A percentile compares a stretch with the other conserved stretches of the same genome.
phyloP scores from a whole-genome alignment of 73 alveolate species.

The Paramecium caudatum region DNA sequence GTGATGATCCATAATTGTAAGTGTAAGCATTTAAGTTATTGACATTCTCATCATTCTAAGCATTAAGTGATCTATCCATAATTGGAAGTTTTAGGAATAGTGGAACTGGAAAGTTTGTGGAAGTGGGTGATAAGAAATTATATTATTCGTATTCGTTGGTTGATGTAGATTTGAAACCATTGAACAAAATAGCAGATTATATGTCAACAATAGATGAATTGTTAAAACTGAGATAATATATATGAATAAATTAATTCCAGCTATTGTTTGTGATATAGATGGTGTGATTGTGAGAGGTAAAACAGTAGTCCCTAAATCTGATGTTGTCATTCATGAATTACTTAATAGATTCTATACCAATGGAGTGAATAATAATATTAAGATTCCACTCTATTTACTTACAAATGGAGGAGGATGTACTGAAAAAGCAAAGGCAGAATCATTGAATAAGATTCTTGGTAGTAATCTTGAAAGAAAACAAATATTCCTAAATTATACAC shows the following conservation, averaged over 20 bases:
- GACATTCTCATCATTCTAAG: constrained; percentile 28
- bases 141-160: constrained; percentile 34
- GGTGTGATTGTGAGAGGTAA: constrained; percentile 87
- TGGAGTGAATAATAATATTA: not conserved
- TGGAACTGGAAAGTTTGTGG: constrained; percentile 11
- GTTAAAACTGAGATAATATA: constrained; percentile 3
- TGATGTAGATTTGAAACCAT: constrained; percentile 47
- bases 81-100: constrained; percentile 8
- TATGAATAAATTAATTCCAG: constrained; percentile 77
- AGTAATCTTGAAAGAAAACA: constrained; percentile 75
- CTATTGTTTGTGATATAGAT: constrained; percentile 85
- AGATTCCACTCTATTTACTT: constrained; percentile 80
- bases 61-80: constrained; percentile 51
- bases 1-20: not conserved
- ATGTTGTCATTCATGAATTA: constrained; percentile 69
- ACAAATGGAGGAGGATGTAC: constrained; percentile 89
- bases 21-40: not conserved
- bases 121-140: not conserved
- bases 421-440: constrained; percentile 80
- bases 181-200: constrained; percentile 33
- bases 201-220: constrained; percentile 39
- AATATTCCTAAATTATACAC: constrained; percentile 82
- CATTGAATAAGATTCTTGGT: constrained; percentile 74
- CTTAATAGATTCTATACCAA: not conserved
- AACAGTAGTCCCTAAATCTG: constrained; percentile 63